Evolutionary conservation across 2,329 filamentous ascomycete species (phyloP).

Genomic region (Claviceps sp.): DNA sequence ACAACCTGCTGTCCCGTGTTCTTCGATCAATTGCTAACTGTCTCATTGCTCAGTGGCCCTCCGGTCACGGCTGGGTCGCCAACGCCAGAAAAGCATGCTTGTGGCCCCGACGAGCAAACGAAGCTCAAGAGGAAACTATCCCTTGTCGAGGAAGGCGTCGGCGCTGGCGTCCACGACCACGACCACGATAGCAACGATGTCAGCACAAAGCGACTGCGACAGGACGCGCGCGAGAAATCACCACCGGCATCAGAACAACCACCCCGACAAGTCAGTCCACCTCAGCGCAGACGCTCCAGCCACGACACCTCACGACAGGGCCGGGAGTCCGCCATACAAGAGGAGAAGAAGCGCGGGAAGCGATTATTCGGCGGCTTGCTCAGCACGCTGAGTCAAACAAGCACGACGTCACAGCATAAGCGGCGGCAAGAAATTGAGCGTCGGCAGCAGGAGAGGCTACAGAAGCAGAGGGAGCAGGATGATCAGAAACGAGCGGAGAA

Average conservation of each 20-base stretch:
- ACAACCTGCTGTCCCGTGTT: not conserved
- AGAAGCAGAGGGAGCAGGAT: conserved; percentile 58
- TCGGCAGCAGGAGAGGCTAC: conserved; percentile 63
- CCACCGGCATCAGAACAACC: not conserved
- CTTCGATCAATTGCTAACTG: not conserved
- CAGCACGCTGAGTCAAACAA: conserved; percentile 63
- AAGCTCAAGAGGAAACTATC: conserved; percentile 18
- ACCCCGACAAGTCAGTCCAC: not conserved
- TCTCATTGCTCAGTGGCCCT: not conserved
- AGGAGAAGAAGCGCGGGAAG: conserved; percentile 75
- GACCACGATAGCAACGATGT: conserved; percentile 11
- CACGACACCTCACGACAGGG: conserved; percentile 7
- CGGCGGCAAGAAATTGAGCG: conserved; percentile 70
- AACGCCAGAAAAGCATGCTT: not conserved
- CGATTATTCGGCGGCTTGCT: conserved; percentile 75
- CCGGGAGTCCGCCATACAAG: conserved; percentile 26
- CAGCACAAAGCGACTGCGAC: conserved; percentile 7
- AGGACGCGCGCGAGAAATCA: conserved; percentile 9
- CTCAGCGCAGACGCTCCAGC: conserved; percentile 4
- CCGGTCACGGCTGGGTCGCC: not conserved
- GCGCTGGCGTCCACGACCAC: conserved; percentile 8
- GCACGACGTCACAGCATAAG: conserved; percentile 48
- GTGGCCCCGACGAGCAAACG: conserved; percentile 2
- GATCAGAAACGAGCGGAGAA: conserved; percentile 53
- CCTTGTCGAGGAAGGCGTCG: conserved; percentile 3